Conservation (phyloP, 2,329 filamentous ascomycete genomes). For the Beauveria medogensis region DNA sequence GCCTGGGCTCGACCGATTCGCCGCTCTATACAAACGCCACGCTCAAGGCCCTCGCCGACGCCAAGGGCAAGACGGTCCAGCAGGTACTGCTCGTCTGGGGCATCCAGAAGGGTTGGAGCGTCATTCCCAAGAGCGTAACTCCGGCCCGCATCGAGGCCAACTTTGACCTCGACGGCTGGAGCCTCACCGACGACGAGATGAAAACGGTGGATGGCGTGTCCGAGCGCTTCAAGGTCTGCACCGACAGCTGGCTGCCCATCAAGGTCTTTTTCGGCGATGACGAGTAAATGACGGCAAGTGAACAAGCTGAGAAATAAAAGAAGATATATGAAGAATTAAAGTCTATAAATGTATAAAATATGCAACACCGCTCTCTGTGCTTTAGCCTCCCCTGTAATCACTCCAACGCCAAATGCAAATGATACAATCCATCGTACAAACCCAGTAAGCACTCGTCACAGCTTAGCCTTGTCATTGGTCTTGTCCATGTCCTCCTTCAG, state of each 20-base stretch:
- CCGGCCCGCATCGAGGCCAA: conserved; percentile 67
- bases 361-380: neutral
- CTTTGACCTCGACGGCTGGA: conserved; percentile 66
- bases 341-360: conserved; percentile 2
- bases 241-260: conserved; percentile 63
- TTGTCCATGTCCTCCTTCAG: conserved; percentile 32
- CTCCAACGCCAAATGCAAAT: conserved; percentile 3
- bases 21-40: conserved; percentile 60
- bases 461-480: conserved; percentile 24
- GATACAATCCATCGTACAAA: neutral
- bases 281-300: conserved; percentile 38
- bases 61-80: conserved; percentile 61
- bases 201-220: conserved; percentile 57
- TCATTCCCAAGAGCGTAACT: conserved; percentile 80
- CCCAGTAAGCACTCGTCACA: conserved; percentile 20
- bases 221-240: conserved; percentile 77
- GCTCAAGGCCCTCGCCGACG: conserved; percentile 53
- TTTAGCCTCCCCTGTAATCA: neutral
- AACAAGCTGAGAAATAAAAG: neutral
- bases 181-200: conserved; percentile 64
- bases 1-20: conserved; percentile 63
- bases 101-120: conserved; percentile 69
- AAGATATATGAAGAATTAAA: neutral
- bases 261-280: conserved; percentile 81
- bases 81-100: conserved; percentile 78